A percentile compares a stretch with the other conserved stretches of the same genome.
Evolutionary conservation across 1,139 yeast species (phyloP).

Genomic region (Blastobotrys apis): DNA sequence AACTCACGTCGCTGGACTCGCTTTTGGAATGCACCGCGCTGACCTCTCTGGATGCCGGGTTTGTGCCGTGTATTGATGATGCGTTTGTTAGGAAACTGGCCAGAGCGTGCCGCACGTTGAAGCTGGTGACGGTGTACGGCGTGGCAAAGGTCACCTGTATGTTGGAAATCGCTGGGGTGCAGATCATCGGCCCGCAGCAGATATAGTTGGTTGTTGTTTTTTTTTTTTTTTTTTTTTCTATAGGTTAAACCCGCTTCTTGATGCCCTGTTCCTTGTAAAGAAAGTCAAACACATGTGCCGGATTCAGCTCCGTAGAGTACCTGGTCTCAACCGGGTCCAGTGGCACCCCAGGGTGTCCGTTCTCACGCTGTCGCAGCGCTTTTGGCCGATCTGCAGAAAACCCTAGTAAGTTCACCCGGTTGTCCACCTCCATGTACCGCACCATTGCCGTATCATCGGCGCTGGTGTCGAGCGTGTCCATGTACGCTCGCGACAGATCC

Average conservation of each 20-base stretch:
- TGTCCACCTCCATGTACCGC: conserved; percentile 34
- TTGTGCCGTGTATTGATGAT: conserved; percentile 71
- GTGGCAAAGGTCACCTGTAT: conserved; percentile 62
- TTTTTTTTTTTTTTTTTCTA: not conserved
- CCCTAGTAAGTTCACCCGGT: conserved; percentile 6
- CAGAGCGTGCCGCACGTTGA: conserved; percentile 54
- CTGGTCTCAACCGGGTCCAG: conserved; percentile 21
- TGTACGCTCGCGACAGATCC: conserved; percentile 31
- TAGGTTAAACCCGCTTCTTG: not conserved
- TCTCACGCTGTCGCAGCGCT: conserved; percentile 26
- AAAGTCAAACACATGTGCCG: conserved; percentile 4
- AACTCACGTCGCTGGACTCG: conserved; percentile 21
- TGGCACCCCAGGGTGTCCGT: conserved; percentile 36
- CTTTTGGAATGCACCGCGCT: conserved; percentile 33
- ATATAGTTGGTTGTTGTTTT: not conserved
- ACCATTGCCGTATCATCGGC: conserved; percentile 25
- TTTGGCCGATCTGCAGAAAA: conserved; percentile 14
- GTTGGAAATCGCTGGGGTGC: conserved; percentile 10
- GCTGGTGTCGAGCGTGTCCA: conserved; percentile 29
- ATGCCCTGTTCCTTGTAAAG: conserved; percentile 9
- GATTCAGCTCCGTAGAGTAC: not conserved
- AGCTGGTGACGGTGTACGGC: conserved; percentile 74
- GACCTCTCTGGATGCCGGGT: conserved; percentile 66
- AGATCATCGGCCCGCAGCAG: conserved; percentile 11
- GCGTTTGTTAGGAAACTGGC: conserved; percentile 51